Evolutionary conservation across 441 rosid species (phyloP).

Genomic region (Omphalea diandra): DNA sequence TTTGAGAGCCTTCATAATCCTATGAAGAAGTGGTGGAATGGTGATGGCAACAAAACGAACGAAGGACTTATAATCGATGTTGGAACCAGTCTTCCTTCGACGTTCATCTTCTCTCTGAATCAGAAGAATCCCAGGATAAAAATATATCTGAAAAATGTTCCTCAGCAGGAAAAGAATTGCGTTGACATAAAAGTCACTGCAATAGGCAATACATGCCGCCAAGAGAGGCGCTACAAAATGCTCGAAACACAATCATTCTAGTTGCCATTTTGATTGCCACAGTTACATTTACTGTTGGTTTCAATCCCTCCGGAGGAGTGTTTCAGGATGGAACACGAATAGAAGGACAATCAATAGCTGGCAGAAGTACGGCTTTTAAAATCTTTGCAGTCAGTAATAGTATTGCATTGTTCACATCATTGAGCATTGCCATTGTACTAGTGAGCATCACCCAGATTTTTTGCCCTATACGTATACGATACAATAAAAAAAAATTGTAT

Average conservation of each 20-base stretch:
- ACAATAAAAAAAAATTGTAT: no score
- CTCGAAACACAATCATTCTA: slow-evolving; percentile 35
- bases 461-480: no score
- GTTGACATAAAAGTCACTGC: neutral
- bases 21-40: neutral
- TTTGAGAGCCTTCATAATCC: neutral
- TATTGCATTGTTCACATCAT: slow-evolving; percentile 36
- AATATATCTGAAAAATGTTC: neutral
- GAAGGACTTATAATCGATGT: neutral
- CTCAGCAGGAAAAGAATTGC: neutral
- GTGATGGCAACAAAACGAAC: neutral
- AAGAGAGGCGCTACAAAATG: slow-evolving; percentile 32
- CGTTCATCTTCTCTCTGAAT: neutral
- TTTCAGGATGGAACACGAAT: slow-evolving; percentile 24
- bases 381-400: slow-evolving; percentile 30
- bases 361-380: slow-evolving; percentile 30
- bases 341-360: slow-evolving; percentile 26
- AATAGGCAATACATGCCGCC: slow-evolving; percentile 17
- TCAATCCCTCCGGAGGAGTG: slow-evolving; percentile 35
- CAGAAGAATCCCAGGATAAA: neutral
- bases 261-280: slow-evolving; percentile 36
- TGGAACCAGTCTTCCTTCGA: neutral
- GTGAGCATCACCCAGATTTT: slow-evolving; percentile 32
- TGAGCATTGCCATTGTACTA: slow-evolving; percentile 25
- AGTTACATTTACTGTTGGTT: slow-evolving; percentile 34